phyloP scores from a whole-genome alignment of 169 alveolate genomes.

The Plasmodium vivax region DNA sequence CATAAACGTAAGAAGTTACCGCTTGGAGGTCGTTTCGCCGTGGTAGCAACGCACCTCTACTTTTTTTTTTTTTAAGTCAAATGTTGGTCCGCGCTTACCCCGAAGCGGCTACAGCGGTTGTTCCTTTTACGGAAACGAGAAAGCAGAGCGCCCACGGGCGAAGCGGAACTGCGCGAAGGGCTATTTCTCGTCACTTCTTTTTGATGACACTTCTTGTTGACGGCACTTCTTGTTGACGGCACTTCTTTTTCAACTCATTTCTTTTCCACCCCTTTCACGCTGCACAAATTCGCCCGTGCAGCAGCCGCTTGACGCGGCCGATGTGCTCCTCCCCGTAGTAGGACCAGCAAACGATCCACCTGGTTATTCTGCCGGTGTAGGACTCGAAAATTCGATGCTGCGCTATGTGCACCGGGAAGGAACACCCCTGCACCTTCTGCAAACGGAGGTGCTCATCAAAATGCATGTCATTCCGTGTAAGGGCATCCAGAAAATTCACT shows the following conservation, averaged over 20 bases:
- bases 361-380: constrained; percentile 77
- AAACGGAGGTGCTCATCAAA: constrained; percentile 13
- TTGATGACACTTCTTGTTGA: not conserved
- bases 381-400: constrained; percentile 82
- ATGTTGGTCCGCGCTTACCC: not conserved
- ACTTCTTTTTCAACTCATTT: too few relatives aligned
- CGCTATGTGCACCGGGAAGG: constrained; percentile 73
- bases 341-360: constrained; percentile 86
- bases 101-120: not conserved
- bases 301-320: constrained; percentile 4
- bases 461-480: constrained; percentile 39
- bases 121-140: not conserved
- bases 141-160: not conserved
- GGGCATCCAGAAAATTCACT: constrained; percentile 71
- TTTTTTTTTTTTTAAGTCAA: not conserved
- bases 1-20: not conserved
- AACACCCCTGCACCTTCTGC: constrained; percentile 6
- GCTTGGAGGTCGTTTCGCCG: not conserved
- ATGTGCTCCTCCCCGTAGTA: constrained; percentile 80
- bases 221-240: too few relatives aligned
- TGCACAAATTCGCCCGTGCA: not conserved
- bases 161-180: not conserved
- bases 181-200: not conserved
- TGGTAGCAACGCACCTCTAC: not conserved
- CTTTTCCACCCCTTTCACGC: not conserved